Evolutionary conservation across 2,329 filamentous ascomycete genomes (phyloP), one percentile per base, ranked within the genome.

Genomic region (Exophiala phaeomuriformis): DNA sequence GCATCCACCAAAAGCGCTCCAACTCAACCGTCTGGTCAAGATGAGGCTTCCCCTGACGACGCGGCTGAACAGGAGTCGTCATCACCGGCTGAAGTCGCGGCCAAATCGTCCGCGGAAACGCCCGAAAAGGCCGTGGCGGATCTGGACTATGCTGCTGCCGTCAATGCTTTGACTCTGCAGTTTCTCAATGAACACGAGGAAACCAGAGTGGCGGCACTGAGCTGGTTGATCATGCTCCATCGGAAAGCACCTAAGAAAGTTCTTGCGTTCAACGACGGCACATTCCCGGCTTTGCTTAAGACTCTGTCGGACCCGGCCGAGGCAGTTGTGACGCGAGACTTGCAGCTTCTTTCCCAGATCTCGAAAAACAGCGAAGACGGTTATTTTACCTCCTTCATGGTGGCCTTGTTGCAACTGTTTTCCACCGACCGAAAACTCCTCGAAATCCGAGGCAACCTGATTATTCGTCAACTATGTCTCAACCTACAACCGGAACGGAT

Each of bases 361-460:
- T 97, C 91, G 2, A 84, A 86, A 60, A 95, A 96, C 64, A 97
- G 90, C 66, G 93, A 97, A 64, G 93, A 98, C 66, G 89, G 90
- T 60, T 97, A 97, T 70, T 98, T 98, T 67, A 86, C 88, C 1
- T 95, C 91, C 28, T 98, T 98, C 68, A 98, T 98, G 93, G 86
- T 96, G 56, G 95, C 95, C 66, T 76, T 98, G 6, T 75, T 98
- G 41, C 93, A 96, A 67, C 79, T 98, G 1, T 98, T 98, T 67
- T 94, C 89, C 40, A 97, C 93, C 0, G 93, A 98, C 67, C 81
- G 93, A 32, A 86, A 89, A 63, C 76, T 98, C 28, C 77, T 98
- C 4, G 93, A 98, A 71, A 93, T 87, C 1, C 79, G 93, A 52
- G 93, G 94, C 5, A 98, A 98, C 65, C 76, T 98, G 35, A 98